Evolutionary conservation across 306 rosid species (phyloP), one percentile per base, ranked within the genome.

Genomic region (Hylodesmum podocarpum): DNA sequence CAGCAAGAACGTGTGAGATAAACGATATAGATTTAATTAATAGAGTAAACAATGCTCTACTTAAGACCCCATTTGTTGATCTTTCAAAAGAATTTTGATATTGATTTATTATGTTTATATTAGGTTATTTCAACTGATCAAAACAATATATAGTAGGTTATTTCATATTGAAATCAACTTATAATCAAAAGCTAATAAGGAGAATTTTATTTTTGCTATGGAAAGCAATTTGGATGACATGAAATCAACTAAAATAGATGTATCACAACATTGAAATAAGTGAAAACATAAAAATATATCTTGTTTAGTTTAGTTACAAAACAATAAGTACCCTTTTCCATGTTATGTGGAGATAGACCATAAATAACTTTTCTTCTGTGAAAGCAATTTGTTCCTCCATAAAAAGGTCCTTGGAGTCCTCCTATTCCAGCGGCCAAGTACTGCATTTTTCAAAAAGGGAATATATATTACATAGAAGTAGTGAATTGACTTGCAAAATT

Each of bases 321-420:
- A 6, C 14, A 69, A 58, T 15, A 63, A 19, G 15, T 78, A 57
- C 86, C 80, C 36, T 53, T 81, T 53, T 49, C 27, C 1, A 59
- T 7, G 6, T 73, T 21, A 18, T 58, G 5, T 0, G 94, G 91
- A 25, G 72, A 84, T 39, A 85, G 66, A 43, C 91, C 96, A 50
- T 89, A 93, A 7, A 94, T 85, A 58, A 88, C 86, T 77, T 87
- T 88, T 43, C 91, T 82, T 80, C 90, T 85, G 41, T 86, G 91
- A 39, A 91, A 43, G 57, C 93, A 86, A 21, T 87, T 84, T 8
- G 94, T 89, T 78, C 97, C 94, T 0, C 3, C 47, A 16, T 88
- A 86, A 19, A 73, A 9, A 1, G 78, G 65, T 66, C 92, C 97
- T 84, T 91, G 97, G 8, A 89, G 46, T 44, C 91, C 96, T 4